A percentile compares a stretch with the other conserved stretches of the same genome.
Evolutionary conservation across 2,329 filamentous ascomycete genomes (phyloP).

Genomic region (Phialocephala sp.): DNA sequence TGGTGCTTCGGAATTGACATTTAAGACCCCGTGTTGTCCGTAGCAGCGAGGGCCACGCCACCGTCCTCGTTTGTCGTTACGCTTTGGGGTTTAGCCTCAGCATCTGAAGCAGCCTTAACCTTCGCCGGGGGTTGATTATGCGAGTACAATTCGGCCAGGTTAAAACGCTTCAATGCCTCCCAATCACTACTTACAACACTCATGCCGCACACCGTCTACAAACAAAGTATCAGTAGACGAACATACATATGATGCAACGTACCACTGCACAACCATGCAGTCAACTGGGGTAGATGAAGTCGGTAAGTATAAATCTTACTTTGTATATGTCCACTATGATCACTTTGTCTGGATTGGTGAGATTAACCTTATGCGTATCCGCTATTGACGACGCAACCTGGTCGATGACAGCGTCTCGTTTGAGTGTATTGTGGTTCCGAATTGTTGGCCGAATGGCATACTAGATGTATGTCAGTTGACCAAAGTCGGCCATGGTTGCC

Average conservation of each 20-base stretch:
- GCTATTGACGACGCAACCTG: constrained; percentile 59
- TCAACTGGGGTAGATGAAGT: neutral
- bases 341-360: constrained; percentile 78
- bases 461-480: constrained; percentile 49
- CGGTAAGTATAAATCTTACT: constrained; percentile 52
- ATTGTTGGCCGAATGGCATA: constrained; percentile 85
- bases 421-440: constrained; percentile 73
- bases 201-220: constrained; percentile 75
- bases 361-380: constrained; percentile 74
- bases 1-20: neutral
- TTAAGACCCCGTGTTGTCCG: constrained; percentile 21
- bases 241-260: constrained; percentile 25
- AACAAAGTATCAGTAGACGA: constrained; percentile 29
- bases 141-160: constrained; percentile 73
- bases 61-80: constrained; percentile 36
- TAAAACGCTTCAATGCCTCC: constrained; percentile 77
- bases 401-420: constrained; percentile 72
- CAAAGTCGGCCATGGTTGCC: constrained; percentile 18
- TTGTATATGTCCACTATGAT: constrained; percentile 83
- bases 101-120: constrained; percentile 23
- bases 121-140: constrained; percentile 38
- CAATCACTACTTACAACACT: constrained; percentile 76
- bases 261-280: constrained; percentile 23
- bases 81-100: constrained; percentile 32
- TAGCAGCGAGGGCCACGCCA: constrained; percentile 7